Conservation (phyloP, 75 land plant genomes). For the Chamaecyparis obtusa region DNA sequence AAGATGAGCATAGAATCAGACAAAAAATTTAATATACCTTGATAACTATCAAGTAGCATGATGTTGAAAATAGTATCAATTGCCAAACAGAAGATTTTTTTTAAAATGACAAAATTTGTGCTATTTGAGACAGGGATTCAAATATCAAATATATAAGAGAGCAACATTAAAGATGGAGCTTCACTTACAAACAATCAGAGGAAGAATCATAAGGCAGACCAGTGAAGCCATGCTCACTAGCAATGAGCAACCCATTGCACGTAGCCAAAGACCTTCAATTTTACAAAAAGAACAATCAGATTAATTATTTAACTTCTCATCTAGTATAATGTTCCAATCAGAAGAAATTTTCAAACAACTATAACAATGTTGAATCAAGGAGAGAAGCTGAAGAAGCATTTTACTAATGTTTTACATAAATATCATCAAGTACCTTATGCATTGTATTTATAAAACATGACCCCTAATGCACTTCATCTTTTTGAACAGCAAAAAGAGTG, state of each 20-base stretch:
- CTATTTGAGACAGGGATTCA: background rate
- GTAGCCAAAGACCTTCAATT: slow-evolving; percentile 72
- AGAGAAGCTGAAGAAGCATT: background rate
- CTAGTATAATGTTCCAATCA: background rate
- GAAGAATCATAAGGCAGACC: slow-evolving; percentile 81
- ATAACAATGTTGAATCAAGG: background rate
- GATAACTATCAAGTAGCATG: background rate
- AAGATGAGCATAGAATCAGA: background rate
- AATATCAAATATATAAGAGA: background rate
- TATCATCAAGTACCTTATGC: background rate
- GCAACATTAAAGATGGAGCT: background rate
- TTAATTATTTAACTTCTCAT: background rate
- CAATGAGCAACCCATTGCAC: slow-evolving; percentile 90
- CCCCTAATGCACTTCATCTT: background rate
- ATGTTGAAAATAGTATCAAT: slow-evolving; percentile 1
- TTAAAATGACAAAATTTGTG: background rate
- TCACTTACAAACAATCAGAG: slow-evolving; percentile 81
- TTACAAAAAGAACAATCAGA: slow-evolving; percentile 8
- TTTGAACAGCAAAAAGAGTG: background rate
- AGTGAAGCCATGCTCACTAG: slow-evolving; percentile 99
- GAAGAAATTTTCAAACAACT: background rate
- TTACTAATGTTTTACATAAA: background rate
- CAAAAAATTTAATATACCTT: background rate
- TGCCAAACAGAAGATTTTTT: background rate
- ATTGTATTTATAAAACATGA: background rate